Evolutionary conservation across 2,329 filamentous ascomycete genomes (phyloP).

Genomic region (Xylariales sp.): DNA sequence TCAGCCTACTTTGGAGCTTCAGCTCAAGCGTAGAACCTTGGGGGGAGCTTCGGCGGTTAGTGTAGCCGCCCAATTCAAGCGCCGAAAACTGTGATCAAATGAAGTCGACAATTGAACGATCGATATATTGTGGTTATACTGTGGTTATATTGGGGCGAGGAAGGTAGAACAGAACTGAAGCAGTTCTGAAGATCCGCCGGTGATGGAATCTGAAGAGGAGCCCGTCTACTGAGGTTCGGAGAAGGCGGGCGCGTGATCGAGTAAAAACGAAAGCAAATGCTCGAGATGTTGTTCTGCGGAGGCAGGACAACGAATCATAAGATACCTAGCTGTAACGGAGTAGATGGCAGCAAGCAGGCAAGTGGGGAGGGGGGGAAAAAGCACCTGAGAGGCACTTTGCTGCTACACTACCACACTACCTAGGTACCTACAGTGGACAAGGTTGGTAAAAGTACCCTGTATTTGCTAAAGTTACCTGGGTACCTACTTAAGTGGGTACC

Average conservation of each 20-base stretch:
- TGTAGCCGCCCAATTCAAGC: slow-evolving; percentile 8
- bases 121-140: neutral
- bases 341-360: neutral
- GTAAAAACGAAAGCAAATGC: slow-evolving; percentile 22
- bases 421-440: no score
- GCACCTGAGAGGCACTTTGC: no score
- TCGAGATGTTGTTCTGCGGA: slow-evolving; percentile 26
- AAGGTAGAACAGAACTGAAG: no score
- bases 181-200: neutral
- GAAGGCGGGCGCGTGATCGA: slow-evolving; percentile 29
- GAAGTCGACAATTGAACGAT: neutral
- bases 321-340: neutral
- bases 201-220: slow-evolving; percentile 14
- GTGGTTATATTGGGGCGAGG: no score
- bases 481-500: no score
- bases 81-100: neutral
- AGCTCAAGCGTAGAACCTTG: slow-evolving; percentile 13
- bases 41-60: slow-evolving; percentile 4
- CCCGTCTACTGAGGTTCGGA: neutral
- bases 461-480: no score
- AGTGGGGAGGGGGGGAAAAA: slow-evolving; percentile 1
- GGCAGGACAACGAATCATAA: slow-evolving; percentile 22
- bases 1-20: slow-evolving; percentile 33
- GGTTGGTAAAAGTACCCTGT: no score
- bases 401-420: no score